A percentile compares a stretch with the other conserved stretches of the same genome.
Conservation (phyloP, 2,329 filamentous ascomycete genomes). For the Raffaelea albimanens region DNA sequence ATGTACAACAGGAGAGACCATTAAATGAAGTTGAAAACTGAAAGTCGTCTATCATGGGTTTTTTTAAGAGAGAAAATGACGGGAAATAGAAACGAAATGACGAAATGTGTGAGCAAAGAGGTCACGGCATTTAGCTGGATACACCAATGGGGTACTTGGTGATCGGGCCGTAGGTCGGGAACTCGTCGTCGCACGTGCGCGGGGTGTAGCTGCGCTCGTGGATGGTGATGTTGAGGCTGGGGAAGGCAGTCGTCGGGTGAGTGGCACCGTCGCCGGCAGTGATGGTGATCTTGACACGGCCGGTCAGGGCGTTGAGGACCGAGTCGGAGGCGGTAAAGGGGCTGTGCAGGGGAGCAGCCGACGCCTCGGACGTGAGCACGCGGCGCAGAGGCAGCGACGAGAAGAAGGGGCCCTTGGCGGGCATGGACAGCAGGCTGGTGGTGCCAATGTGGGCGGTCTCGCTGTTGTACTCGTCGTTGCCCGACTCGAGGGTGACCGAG, state of each 20-base stretch:
- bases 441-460: conserved; percentile 19
- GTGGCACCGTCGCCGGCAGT: conserved; percentile 18
- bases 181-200: conserved; percentile 9
- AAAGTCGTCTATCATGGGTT: no score
- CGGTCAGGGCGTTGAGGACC: conserved; percentile 24
- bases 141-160: neutral
- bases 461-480: neutral
- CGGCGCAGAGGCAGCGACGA: conserved; percentile 22
- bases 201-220: conserved; percentile 19
- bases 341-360: neutral
- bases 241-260: conserved; percentile 16
- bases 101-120: no score
- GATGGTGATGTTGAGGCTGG: conserved; percentile 28
- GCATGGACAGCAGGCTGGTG: conserved; percentile 27
- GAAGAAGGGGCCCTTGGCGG: conserved; percentile 21
- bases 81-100: no score
- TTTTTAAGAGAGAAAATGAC: no score
- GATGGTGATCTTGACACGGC: conserved; percentile 15
- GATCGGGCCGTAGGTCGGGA: conserved; percentile 16
- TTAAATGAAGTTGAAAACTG: no score
- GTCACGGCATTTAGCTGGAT: no score
- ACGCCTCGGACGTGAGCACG: conserved; percentile 3
- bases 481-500: conserved; percentile 19
- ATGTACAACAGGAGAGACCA: no score
- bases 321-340: conserved; percentile 5